Base-by-base conservation (phyloP, 1,284 basidiomycete species). In the Tilletia walkeri region DNA sequence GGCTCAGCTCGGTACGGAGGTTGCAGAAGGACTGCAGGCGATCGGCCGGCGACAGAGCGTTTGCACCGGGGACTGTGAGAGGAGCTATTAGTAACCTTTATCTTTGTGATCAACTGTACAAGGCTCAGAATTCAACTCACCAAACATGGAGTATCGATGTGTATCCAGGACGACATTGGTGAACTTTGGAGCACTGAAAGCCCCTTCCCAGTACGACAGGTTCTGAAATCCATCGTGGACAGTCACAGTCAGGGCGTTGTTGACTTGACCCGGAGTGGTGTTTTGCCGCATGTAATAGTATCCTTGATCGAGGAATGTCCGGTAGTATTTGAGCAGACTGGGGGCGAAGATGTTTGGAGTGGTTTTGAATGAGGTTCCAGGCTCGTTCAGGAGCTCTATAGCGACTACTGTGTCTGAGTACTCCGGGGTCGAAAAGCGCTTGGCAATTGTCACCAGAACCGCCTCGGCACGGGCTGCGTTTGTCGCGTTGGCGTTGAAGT, bases 221-320 rank as follows among this genome's bases (percentile, higher is more conserved):
- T 88, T 86, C 83, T 93, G 90, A 88, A 96, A 92, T 2, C 91
- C 93, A 81, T 96, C 95, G 79, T 92, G 90, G 67, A 95, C 88
- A 70, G 93, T 86, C n/a, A 81, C 74, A 6, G 77, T 63, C 12
- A 79, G 67, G 49, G 16, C 59, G 34, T 74, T 73, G 48, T 71
- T 68, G 71, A 72, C 47, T 72, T 71, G 24, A 77, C 73, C 66
- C 34, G 78, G 74, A 20, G 77, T 77, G n/a, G 75, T 72, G 67
- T 80, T 72, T 72, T 82, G 81, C 16, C 76, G 80, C 14, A 72
- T 67, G 24, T 72, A 66, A 72, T 78, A 78, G 65, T 56, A 54
- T 0, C 48, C 63, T 38, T 69, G 24, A 49, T 56, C 30, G 12
- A 34, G 41, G 12, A 36, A 69, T 4, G 6, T 16, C 6, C 5